Evolutionary conservation across 1,284 basidiomycete genomes (phyloP).

Genomic region (Lentinus polychrous): DNA sequence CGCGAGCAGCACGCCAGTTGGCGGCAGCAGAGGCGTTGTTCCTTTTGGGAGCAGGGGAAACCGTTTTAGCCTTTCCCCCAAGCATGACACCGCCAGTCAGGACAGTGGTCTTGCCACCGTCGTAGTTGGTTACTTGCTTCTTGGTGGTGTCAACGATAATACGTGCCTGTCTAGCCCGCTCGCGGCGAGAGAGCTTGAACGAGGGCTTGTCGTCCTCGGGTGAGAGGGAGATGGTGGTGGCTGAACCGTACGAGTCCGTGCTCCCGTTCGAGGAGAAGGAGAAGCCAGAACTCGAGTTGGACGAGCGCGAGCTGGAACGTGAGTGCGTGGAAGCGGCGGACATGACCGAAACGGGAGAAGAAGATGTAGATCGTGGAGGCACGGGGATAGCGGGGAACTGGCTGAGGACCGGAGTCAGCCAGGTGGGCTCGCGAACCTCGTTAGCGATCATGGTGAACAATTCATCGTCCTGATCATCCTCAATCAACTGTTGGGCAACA

Average conservation of each 20-base stretch:
- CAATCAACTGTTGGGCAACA: constrained; percentile 64
- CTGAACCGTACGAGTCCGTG: constrained; percentile 34
- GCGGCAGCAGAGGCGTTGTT: constrained; percentile 22
- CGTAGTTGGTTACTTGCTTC: constrained; percentile 74
- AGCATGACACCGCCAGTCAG: constrained; percentile 82
- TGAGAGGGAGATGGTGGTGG: constrained; percentile 29
- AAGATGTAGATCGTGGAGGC: constrained; percentile 32
- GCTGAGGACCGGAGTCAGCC: constrained; percentile 56
- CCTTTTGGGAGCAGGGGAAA: constrained; percentile 17
- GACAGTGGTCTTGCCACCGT: constrained; percentile 79
- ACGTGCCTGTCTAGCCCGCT: constrained; percentile 55
- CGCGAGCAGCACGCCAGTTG: constrained; percentile 43
- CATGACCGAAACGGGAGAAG: constrained; percentile 44
- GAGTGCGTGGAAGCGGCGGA: constrained; percentile 58
- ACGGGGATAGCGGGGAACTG: constrained; percentile 41
- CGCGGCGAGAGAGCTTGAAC: constrained; percentile 53
- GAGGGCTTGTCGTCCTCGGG: constrained; percentile 25
- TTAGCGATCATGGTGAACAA: constrained; percentile 68
- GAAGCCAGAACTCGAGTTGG: constrained; percentile 59
- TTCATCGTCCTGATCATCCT: constrained; percentile 64
- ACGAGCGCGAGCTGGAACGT: constrained; percentile 69
- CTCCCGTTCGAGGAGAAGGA: constrained; percentile 42
- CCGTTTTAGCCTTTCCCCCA: constrained; percentile 37
- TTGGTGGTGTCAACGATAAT: constrained; percentile 67
- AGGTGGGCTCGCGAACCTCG: constrained; percentile 58